These are phyloP conservation scores for Neonectria magnoliae DNA, from an alignment of 2,329 filamentous ascomycete species.

Conservation along the genomic window DNA sequence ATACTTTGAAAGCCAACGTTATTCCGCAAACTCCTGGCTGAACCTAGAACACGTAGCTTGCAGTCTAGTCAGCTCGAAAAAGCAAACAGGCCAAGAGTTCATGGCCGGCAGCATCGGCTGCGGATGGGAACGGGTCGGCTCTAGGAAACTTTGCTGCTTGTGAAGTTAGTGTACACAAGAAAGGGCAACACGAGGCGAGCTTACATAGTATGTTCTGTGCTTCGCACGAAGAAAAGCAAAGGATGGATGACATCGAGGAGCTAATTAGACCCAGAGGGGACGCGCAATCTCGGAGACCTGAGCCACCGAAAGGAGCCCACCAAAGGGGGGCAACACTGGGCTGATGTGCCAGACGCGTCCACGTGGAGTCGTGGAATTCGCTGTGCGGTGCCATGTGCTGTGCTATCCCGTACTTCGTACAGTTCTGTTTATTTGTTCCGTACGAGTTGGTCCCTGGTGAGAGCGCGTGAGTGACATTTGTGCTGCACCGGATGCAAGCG, in stretches of 20 bases:
- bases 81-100: not conserved
- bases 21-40: not conserved
- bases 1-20: too few relatives aligned
- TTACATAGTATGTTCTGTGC: conserved; percentile 1
- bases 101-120: not conserved
- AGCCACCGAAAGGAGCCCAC: conserved; percentile 24
- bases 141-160: not conserved
- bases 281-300: conserved; percentile 34
- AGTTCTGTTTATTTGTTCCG: not conserved
- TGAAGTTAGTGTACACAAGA: not conserved
- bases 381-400: conserved; percentile 25
- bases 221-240: not conserved
- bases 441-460: not conserved
- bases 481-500: conserved; percentile 11
- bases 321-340: conserved; percentile 16
- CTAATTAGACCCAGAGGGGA: not conserved
- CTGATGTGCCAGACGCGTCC: conserved; percentile 21
- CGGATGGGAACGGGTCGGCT: not conserved
- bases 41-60: not conserved
- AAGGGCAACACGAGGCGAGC: not conserved
- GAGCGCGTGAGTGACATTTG: conserved; percentile 13
- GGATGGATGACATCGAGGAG: not conserved
- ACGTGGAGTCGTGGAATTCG: conserved; percentile 43
- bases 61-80: not conserved
- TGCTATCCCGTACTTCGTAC: not conserved